These are phyloP conservation scores for Neophaeococcomyces aloes DNA, from an alignment of 2,329 filamentous ascomycete genomes.

Conservation along the genomic window DNA sequence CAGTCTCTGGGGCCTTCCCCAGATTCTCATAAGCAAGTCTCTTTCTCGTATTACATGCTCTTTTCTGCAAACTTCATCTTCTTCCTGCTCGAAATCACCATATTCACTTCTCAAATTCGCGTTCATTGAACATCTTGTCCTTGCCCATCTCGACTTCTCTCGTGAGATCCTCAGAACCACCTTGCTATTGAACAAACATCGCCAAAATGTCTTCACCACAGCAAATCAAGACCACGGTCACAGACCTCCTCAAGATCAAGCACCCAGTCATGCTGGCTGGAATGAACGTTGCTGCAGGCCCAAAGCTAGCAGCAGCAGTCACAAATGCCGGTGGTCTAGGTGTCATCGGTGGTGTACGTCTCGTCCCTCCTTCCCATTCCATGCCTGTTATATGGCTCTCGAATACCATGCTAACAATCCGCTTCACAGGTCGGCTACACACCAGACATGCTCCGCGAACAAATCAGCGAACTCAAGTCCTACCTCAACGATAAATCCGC, in stretches of 20 bases:
- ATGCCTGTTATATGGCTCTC: no score
- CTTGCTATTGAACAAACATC: background rate
- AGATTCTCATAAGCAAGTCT: no score
- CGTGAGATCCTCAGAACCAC: no score
- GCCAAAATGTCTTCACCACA: conserved; percentile 42
- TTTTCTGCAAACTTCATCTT: conserved; percentile 2
- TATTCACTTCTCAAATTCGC: no score
- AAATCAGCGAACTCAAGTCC: conserved; percentile 88
- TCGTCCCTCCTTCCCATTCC: background rate
- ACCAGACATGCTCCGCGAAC: conserved; percentile 90
- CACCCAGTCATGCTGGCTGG: conserved; percentile 91
- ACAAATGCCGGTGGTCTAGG: conserved; percentile 94
- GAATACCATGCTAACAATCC: background rate
- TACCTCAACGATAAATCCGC: conserved; percentile 82
- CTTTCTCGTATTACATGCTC: conserved; percentile 7
- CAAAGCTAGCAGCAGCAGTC: conserved; percentile 90
- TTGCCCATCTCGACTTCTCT: no score
- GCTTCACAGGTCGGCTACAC: conserved; percentile 57
- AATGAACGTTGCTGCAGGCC: conserved; percentile 98
- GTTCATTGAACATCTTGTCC: no score
- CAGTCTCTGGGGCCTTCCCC: no score
- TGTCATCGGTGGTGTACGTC: conserved; percentile 70
- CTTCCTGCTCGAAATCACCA: background rate
- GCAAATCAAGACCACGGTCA: conserved; percentile 80
- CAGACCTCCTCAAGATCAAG: conserved; percentile 95